Conservation (phyloP, 305 asterid genomes). For the Fraxinus latifolia region DNA sequence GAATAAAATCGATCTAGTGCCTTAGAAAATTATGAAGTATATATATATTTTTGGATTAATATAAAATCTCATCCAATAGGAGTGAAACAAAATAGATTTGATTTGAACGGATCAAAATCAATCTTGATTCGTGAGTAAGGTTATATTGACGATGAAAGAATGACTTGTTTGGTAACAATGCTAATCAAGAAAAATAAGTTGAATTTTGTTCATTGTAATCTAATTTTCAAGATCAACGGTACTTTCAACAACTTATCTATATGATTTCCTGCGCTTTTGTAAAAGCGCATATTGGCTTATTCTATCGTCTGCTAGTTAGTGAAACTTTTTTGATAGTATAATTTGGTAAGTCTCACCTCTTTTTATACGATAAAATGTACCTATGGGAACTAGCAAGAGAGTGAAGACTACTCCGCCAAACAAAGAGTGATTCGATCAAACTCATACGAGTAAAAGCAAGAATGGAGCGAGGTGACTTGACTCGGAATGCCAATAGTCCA, state of each 20-base stretch:
- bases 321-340: not conserved
- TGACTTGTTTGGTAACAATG: not conserved
- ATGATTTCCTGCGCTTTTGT: too few relatives aligned
- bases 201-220: not conserved
- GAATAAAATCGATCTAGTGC: not conserved
- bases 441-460: not conserved
- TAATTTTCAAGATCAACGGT: not conserved
- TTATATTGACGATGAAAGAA: not conserved
- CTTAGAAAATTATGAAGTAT: not conserved
- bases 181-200: not conserved
- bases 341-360: too few relatives aligned
- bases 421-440: not conserved
- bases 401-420: not conserved
- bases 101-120: not conserved
- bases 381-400: not conserved
- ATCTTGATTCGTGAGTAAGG: not conserved
- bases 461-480: not conserved
- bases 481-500: not conserved
- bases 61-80: not conserved
- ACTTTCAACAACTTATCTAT: not conserved
- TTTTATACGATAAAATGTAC: too few relatives aligned
- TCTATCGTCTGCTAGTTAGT: not conserved
- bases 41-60: not conserved
- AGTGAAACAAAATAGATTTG: not conserved
- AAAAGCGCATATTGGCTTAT: too few relatives aligned